phyloP scores from a whole-genome alignment of 2,329 filamentous ascomycete species.

The Cadophora gregata region DNA sequence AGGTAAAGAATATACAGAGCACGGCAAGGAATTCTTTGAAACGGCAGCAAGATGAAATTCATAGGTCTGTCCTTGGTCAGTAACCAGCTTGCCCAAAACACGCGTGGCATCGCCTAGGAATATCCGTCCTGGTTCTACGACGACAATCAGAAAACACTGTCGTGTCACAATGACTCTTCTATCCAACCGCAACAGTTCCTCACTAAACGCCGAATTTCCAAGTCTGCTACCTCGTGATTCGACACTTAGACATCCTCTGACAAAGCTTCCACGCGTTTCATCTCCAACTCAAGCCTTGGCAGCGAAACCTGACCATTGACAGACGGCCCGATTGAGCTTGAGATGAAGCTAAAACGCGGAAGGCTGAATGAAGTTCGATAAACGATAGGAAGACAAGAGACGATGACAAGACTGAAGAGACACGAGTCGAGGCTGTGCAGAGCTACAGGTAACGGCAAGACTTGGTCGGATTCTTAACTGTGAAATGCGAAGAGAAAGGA shows the following conservation, averaged over 20 bases:
- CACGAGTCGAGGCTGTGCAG: slow-evolving; percentile 26
- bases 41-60: too few relatives aligned
- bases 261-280: slow-evolving; percentile 27
- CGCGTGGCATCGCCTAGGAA: background rate
- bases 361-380: slow-evolving; percentile 3
- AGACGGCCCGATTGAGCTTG: background rate
- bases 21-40: too few relatives aligned
- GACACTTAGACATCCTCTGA: background rate
- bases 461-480: background rate
- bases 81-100: background rate
- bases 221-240: slow-evolving; percentile 1
- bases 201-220: background rate
- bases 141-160: background rate
- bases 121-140: background rate
- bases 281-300: slow-evolving; percentile 20
- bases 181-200: too few relatives aligned
- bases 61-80: background rate
- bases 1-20: too few relatives aligned
- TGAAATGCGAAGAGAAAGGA: background rate
- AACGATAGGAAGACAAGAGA: slow-evolving; percentile 19
- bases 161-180: slow-evolving; percentile 7
- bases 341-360: slow-evolving; percentile 11
- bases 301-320: slow-evolving; percentile 20
- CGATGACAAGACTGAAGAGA: background rate
- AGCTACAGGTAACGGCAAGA: background rate